Conservation (phyloP, 306 rosid species). For the Gynostemma pentaphyllum region DNA sequence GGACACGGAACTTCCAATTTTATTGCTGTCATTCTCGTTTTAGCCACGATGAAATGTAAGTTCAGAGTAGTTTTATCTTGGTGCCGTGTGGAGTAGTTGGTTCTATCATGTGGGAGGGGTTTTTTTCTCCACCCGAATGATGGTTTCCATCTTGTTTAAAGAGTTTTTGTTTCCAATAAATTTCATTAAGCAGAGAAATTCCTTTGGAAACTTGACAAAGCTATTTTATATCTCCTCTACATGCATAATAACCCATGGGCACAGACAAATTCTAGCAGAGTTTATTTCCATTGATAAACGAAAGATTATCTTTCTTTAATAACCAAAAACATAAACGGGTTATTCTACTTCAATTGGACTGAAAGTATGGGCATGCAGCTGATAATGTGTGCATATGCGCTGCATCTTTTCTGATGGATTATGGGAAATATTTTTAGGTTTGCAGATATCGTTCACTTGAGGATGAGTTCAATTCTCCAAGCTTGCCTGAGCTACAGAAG, state of each 20-base stretch:
- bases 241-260: not conserved
- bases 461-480: conserved; percentile 79
- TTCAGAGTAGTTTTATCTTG: not conserved
- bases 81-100: not conserved
- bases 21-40: not conserved
- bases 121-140: not conserved
- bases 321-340: too few relatives aligned
- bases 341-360: not conserved
- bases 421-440: conserved; percentile 38
- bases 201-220: not conserved
- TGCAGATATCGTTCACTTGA: conserved; percentile 74
- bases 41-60: not conserved
- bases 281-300: not conserved
- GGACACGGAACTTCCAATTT: not conserved
- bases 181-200: not conserved
- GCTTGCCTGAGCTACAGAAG: conserved; percentile 61
- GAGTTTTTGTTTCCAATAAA: not conserved
- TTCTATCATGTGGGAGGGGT: not conserved
- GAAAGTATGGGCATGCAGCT: not conserved
- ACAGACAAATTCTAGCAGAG: not conserved
- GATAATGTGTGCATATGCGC: not conserved
- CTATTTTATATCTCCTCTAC: not conserved
- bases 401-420: not conserved
- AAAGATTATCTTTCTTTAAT: too few relatives aligned
- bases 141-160: not conserved